Evolutionary conservation across 768 basidiomycete species (phyloP).

Genomic region (Auricularia heimuer): DNA sequence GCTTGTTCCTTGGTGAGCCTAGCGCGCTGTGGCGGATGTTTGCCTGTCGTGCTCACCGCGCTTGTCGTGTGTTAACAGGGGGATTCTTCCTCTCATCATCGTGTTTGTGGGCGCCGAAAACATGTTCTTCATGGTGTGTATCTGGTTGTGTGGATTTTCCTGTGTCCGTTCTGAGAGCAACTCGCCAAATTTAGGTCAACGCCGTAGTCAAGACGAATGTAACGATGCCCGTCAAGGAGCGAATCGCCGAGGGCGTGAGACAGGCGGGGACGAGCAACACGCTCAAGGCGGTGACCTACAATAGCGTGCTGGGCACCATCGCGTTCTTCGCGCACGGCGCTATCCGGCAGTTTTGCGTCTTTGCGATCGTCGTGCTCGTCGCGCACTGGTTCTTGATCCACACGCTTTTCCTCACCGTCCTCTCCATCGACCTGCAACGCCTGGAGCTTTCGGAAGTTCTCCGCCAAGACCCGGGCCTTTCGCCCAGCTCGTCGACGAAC

Average conservation of each 20-base stretch:
- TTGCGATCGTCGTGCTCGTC: slow-evolving; percentile 87
- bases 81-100: slow-evolving; percentile 85
- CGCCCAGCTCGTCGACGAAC: neutral
- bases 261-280: slow-evolving; percentile 87
- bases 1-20: slow-evolving; percentile 73
- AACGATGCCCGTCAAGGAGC: slow-evolving; percentile 80
- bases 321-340: slow-evolving; percentile 68
- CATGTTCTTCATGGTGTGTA: slow-evolving; percentile 82
- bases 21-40: slow-evolving; percentile 4
- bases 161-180: slow-evolving; percentile 10
- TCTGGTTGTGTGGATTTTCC: neutral
- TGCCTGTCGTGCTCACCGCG: neutral
- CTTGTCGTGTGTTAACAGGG: slow-evolving; percentile 36
- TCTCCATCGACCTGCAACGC: slow-evolving; percentile 93
- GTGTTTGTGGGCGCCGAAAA: slow-evolving; percentile 95
- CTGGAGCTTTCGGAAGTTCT: slow-evolving; percentile 85
- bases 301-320: slow-evolving; percentile 65
- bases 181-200: slow-evolving; percentile 46
- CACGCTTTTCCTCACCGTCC: slow-evolving; percentile 88
- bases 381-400: slow-evolving; percentile 97
- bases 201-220: slow-evolving; percentile 78
- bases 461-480: slow-evolving; percentile 51
- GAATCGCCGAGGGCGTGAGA: slow-evolving; percentile 85
- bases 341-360: slow-evolving; percentile 86
- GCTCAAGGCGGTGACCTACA: slow-evolving; percentile 83